phyloP scores from a whole-genome alignment of 805 yeast species.

The Barnettozyma pratensis region DNA sequence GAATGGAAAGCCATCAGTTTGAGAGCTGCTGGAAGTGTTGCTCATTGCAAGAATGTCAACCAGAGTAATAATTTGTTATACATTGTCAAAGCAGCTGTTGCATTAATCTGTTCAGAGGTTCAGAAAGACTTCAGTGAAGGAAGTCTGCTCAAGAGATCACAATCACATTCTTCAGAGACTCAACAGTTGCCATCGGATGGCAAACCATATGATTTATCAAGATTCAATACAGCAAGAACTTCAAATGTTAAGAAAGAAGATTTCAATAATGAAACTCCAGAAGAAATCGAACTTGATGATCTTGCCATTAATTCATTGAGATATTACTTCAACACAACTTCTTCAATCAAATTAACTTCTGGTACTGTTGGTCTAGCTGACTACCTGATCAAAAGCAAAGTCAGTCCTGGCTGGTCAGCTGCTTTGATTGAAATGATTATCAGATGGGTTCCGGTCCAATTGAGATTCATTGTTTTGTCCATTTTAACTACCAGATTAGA shows the following conservation, averaged over 20 bases:
- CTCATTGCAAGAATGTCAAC: conserved; percentile 26
- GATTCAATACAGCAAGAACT: conserved; percentile 16
- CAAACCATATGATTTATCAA: conserved; percentile 1
- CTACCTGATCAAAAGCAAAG: conserved; percentile 34
- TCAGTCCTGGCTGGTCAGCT: conserved; percentile 44
- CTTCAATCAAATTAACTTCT: conserved; percentile 52
- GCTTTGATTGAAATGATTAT: conserved; percentile 59
- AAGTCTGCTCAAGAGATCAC: conserved; percentile 14
- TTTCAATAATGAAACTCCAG: conserved; percentile 7
- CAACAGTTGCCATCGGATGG: conserved; percentile 9
- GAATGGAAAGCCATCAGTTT: conserved; percentile 36
- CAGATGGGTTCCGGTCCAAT: conserved; percentile 75
- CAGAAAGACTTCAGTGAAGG: conserved; percentile 20
- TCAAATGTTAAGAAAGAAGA: conserved; percentile 4
- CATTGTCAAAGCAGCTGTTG: conserved; percentile 16
- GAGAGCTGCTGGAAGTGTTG: conserved; percentile 37
- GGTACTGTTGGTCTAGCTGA: conserved; percentile 50
- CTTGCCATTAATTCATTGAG: conserved; percentile 41
- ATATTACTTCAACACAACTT: conserved; percentile 57
- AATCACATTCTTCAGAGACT: conserved; percentile 20
- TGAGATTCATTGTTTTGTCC: conserved; percentile 59
- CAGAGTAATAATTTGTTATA: conserved; percentile 9
- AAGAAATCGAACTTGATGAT: conserved; percentile 24
- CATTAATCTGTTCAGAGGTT: conserved; percentile 17
- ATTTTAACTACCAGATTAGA: conserved; percentile 36